Percentiles rank a stretch among this genome's conserved stretches.
Evolutionary conservation across 208 protist genomes (phyloP).

Genomic region (Crithidia fasciculata): DNA sequence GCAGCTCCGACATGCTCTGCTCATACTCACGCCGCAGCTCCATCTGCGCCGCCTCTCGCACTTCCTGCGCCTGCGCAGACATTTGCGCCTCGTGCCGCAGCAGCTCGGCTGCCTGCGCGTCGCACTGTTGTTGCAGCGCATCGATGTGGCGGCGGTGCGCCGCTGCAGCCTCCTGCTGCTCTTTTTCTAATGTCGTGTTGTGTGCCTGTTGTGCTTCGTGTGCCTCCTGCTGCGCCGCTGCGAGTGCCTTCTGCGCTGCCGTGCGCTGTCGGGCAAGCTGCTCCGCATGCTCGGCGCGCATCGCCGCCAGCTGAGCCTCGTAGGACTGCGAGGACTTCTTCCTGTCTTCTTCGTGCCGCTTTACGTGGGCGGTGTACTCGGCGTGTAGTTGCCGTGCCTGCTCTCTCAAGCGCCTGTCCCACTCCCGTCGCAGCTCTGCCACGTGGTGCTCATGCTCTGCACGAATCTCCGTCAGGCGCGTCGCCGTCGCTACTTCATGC

Average conservation of each 20-base stretch:
- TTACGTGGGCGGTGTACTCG: not conserved
- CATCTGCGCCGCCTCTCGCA: slow-evolving; percentile 17
- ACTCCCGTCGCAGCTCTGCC: slow-evolving; percentile 3
- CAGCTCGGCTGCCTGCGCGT: slow-evolving; percentile 31
- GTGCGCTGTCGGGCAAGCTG: slow-evolving; percentile 19
- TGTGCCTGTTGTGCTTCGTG: not conserved
- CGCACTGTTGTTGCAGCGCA: slow-evolving; percentile 26
- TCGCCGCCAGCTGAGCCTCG: slow-evolving; percentile 8
- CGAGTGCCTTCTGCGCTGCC: not conserved
- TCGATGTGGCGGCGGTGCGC: not conserved
- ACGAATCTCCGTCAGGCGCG: slow-evolving; percentile 20
- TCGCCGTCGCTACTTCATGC: slow-evolving; percentile 13
- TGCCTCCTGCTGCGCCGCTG: slow-evolving; percentile 1
- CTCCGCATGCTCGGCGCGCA: slow-evolving; percentile 11
- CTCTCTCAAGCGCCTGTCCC: not conserved
- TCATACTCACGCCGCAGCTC: slow-evolving; percentile 40
- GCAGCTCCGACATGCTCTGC: slow-evolving; percentile 31
- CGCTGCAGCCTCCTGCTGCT: not conserved
- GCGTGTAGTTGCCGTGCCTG: slow-evolving; percentile 1
- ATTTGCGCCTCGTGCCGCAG: slow-evolving; percentile 4
- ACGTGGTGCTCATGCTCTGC: slow-evolving; percentile 11
- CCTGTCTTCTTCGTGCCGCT: slow-evolving; percentile 10
- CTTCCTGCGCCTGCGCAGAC: slow-evolving; percentile 2
- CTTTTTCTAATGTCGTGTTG: slow-evolving; percentile 1
- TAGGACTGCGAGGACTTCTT: slow-evolving; percentile 1